Evolutionary conservation across 306 rosid species (phyloP).

Genomic region (Coriaria nepalensis): DNA sequence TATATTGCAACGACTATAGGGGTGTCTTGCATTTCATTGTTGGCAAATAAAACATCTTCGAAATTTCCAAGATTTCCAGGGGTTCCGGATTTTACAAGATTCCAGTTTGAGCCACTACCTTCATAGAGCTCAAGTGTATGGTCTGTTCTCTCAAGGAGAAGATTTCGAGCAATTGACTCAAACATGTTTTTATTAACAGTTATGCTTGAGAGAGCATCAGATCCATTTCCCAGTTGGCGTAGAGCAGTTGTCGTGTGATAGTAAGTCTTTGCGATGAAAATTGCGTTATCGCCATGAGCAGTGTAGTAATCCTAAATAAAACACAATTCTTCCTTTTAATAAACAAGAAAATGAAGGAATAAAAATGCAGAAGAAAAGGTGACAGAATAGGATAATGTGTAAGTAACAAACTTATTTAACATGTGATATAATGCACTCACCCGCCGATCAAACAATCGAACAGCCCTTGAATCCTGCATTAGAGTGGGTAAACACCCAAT

Average conservation of each 20-base stretch:
- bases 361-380: background rate
- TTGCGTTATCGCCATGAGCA: slow-evolving; percentile 89
- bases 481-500: too few species aligned
- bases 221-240: slow-evolving; percentile 67
- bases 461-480: slow-evolving; percentile 78
- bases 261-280: slow-evolving; percentile 78
- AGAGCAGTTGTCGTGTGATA: slow-evolving; percentile 79
- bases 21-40: slow-evolving; percentile 96
- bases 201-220: slow-evolving; percentile 64
- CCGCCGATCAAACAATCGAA: slow-evolving; percentile 88
- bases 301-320: slow-evolving; percentile 73
- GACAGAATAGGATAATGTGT: slow-evolving; percentile 3
- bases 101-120: slow-evolving; percentile 91
- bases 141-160: slow-evolving; percentile 84
- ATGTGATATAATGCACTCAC: slow-evolving; percentile 33
- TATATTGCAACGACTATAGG: slow-evolving; percentile 63
- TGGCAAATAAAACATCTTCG: slow-evolving; percentile 84
- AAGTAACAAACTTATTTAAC: background rate
- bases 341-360: too few species aligned
- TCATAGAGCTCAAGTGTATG: slow-evolving; percentile 86
- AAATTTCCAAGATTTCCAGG: slow-evolving; percentile 92
- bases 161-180: slow-evolving; percentile 73
- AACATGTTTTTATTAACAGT: slow-evolving; percentile 74
- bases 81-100: slow-evolving; percentile 68
- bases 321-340: slow-evolving; percentile 5